These are phyloP conservation scores for Clavariopsis aquatica DNA, from an alignment of 495 filamentous ascomycete genomes.

Conservation along the genomic window DNA sequence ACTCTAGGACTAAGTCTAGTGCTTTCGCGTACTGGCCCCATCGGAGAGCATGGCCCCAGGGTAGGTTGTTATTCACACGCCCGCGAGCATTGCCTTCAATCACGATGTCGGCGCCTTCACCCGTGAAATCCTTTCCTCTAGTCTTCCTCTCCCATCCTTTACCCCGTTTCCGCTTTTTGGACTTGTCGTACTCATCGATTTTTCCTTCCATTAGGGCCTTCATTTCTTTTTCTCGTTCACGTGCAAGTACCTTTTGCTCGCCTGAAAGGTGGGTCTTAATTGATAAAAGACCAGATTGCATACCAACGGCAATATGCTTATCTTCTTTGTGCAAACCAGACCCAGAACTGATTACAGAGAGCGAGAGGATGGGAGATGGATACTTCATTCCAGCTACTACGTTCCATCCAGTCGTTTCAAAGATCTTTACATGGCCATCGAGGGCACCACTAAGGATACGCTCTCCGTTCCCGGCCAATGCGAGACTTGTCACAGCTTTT, in stretches of 20 bases:
- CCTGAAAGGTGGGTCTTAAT: slow-evolving; percentile 84
- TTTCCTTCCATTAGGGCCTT: slow-evolving; percentile 75
- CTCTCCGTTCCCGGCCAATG: slow-evolving; percentile 71
- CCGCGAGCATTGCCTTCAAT: slow-evolving; percentile 69
- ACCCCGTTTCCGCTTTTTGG: slow-evolving; percentile 62
- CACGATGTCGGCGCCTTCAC: slow-evolving; percentile 83
- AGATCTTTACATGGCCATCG: slow-evolving; percentile 95
- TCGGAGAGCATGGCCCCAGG: slow-evolving; percentile 81
- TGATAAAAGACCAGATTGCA: slow-evolving; percentile 86
- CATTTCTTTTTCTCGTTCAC: slow-evolving; percentile 83
- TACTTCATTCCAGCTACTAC: slow-evolving; percentile 91
- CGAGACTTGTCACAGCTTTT: slow-evolving; percentile 89
- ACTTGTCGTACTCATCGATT: slow-evolving; percentile 66
- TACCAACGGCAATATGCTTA: slow-evolving; percentile 88
- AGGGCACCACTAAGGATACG: slow-evolving; percentile 83
- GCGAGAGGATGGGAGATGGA: slow-evolving; percentile 80
- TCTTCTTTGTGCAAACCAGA: slow-evolving; percentile 62
- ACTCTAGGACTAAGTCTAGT: slow-evolving; percentile 72
- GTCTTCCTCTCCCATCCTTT: slow-evolving; percentile 67
- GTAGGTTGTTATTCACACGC: slow-evolving; percentile 59
- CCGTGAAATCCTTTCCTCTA: slow-evolving; percentile 77
- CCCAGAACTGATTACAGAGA: slow-evolving; percentile 70
- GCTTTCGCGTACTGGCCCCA: slow-evolving; percentile 74
- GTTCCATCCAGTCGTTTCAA: slow-evolving; percentile 89
- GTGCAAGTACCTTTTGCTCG: slow-evolving; percentile 73